A percentile compares a stretch with the other conserved stretches of the same genome.
phyloP scores from a whole-genome alignment of 371 early-diverging fungal genomes.

The Zopfochytrium polystomum region DNA sequence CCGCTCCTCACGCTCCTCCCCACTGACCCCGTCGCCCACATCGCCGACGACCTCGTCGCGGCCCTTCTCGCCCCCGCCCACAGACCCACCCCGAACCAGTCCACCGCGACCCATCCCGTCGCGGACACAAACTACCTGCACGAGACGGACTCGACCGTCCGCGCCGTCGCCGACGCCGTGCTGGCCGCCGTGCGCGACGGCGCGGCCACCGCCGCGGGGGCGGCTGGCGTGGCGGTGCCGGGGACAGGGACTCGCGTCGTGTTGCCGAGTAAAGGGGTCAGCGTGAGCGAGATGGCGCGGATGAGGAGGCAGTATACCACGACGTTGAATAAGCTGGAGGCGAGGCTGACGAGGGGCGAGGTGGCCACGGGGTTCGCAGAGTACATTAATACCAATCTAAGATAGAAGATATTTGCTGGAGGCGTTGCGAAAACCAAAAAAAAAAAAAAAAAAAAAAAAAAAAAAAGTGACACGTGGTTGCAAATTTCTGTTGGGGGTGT shows the following conservation, averaged over 20 bases:
- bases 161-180: slow-evolving; percentile 75
- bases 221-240: slow-evolving; percentile 61
- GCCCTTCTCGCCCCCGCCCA: slow-evolving; percentile 1
- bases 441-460: background rate
- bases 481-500: background rate
- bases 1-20: slow-evolving; percentile 85
- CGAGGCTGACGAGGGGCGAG: slow-evolving; percentile 59
- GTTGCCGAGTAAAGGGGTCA: slow-evolving; percentile 72
- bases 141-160: slow-evolving; percentile 79
- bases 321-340: slow-evolving; percentile 80
- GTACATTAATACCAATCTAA: slow-evolving; percentile 65
- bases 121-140: slow-evolving; percentile 86
- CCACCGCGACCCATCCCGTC: slow-evolving; percentile 69
- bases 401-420: slow-evolving; percentile 9
- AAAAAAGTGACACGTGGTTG: background rate
- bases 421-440: background rate
- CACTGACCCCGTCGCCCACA: slow-evolving; percentile 47
- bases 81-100: slow-evolving; percentile 65
- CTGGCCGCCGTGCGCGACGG: slow-evolving; percentile 74
- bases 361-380: slow-evolving; percentile 84
- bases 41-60: slow-evolving; percentile 10
- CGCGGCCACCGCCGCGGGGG: slow-evolving; percentile 50
- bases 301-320: slow-evolving; percentile 76
- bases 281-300: slow-evolving; percentile 78
- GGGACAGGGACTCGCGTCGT: slow-evolving; percentile 48